Base-by-base conservation (phyloP, 495 filamentous ascomycete genomes). In the Penicillium canariense region DNA sequence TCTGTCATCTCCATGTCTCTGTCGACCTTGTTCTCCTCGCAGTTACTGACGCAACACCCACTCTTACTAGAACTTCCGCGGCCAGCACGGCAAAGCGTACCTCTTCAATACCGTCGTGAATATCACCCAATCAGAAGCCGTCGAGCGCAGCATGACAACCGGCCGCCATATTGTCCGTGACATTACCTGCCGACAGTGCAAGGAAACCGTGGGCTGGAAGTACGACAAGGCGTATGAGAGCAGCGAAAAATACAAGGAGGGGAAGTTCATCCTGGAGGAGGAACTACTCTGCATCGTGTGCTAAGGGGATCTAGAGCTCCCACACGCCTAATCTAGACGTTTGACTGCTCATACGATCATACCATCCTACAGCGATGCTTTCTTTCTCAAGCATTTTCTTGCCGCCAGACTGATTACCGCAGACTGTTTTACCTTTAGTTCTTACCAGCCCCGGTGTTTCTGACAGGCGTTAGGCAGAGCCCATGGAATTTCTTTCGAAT, bases 91-190 rank as follows among this genome's bases (percentile, higher is more conserved):
- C 59, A 98, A 98, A 77, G 94, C 94, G 40, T 98, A 89, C 74
- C 88, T 98, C 58, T 98, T 98, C 83, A 87, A 90, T 72, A 84
- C 62, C 48, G 94, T 97, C 45, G 94, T 98, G 66, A 98, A 98
- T 73, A 80, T 95, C 69, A 86, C 81, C 48, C 76, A 83, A 47
- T 84, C 83, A 58, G 89, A 95, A 36, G 83, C 93, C 11, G 83
- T 81, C 50, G 95, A 98, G 74, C 91, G 94, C 58, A 96, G 86
- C 80, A 98, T 98, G 94, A 98, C 95, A n/a, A 98, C 94, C 2
- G 94, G 94, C 42, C 80, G 87, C 31, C 94, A 98, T 68, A 79
- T 97, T 30, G 94, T 98, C 36, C 85, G 95, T 43, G 94, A 98
- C 70, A 96, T 98, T 62, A 70, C 70, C 35, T 98, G 94, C 74